Conservation (phyloP, 2,329 filamentous ascomycete species). For the Aureobasidium melanogenum region DNA sequence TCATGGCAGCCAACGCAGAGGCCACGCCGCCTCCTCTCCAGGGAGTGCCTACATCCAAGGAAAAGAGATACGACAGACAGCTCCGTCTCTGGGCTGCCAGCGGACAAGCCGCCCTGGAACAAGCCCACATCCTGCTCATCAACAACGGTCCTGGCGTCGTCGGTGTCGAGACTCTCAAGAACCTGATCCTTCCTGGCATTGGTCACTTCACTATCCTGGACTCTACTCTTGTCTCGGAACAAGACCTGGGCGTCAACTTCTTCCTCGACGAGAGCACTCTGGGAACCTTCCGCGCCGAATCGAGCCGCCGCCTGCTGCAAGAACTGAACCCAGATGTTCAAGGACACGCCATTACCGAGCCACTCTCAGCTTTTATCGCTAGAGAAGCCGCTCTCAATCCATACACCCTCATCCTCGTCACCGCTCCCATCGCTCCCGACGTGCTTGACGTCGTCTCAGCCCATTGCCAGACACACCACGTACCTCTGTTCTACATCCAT, state of each 20-base stretch:
- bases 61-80: conserved; percentile 83
- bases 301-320: conserved; percentile 64
- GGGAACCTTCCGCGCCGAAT: conserved; percentile 68
- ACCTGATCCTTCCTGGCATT: conserved; percentile 88
- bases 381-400: conserved; percentile 33
- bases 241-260: conserved; percentile 92
- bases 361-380: conserved; percentile 35
- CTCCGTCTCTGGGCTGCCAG: conserved; percentile 90
- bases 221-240: conserved; percentile 63
- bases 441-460: conserved; percentile 42
- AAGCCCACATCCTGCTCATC: conserved; percentile 81
- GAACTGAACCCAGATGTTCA: conserved; percentile 91
- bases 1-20: conserved; percentile 16
- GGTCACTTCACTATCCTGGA: conserved; percentile 90
- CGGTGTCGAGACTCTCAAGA: conserved; percentile 88
- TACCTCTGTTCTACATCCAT: conserved; percentile 73
- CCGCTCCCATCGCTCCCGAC: conserved; percentile 48
- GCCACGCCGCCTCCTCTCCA: conserved; percentile 37
- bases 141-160: conserved; percentile 82
- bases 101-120: conserved; percentile 82
- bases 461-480: conserved; percentile 47
- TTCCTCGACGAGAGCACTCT: conserved; percentile 76
- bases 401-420: conserved; percentile 54
- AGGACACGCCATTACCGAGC: conserved; percentile 57
- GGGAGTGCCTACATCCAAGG: conserved; percentile 48